These are phyloP conservation scores for Populus hybrid DNA, from an alignment of 441 rosid species.

Conservation along the genomic window DNA sequence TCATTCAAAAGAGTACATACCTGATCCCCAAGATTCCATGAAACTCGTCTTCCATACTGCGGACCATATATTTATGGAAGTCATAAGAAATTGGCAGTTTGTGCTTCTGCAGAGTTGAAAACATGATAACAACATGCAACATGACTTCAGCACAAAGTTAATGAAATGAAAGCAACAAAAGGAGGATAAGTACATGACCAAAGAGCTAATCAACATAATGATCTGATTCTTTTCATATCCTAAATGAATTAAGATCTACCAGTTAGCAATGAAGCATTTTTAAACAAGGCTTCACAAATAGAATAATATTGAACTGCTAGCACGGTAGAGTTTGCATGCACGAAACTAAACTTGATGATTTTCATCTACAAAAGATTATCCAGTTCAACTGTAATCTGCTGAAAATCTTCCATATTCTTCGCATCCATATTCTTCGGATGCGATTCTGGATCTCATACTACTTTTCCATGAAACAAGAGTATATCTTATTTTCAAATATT, in stretches of 20 bases:
- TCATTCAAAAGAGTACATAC: slow-evolving; percentile 33
- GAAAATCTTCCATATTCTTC: too few relatives aligned
- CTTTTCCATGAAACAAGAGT: too few relatives aligned
- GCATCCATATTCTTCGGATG: too few relatives aligned
- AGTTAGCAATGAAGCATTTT: neutral
- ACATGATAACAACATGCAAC: slow-evolving; percentile 8
- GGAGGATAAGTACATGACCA: neutral
- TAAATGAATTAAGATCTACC: neutral
- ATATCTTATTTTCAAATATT: too few relatives aligned
- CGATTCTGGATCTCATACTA: too few relatives aligned
- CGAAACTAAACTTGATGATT: too few relatives aligned
- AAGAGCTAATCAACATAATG: neutral
- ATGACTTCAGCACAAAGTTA: slow-evolving; percentile 7
- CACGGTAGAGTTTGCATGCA: too few relatives aligned
- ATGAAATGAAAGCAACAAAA: neutral
- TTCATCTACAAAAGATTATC: too few relatives aligned
- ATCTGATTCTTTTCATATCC: neutral
- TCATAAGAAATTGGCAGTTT: slow-evolving; percentile 78
- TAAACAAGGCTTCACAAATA: neutral
- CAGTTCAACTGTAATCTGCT: too few relatives aligned
- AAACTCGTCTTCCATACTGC: slow-evolving; percentile 96
- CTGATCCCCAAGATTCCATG: slow-evolving; percentile 93
- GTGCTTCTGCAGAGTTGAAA: slow-evolving; percentile 63
- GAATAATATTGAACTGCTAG: too few relatives aligned
- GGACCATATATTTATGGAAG: slow-evolving; percentile 90